Evolutionary conservation across 805 yeast genomes (phyloP).

Genomic region (Wickerhamia fluorescens): DNA sequence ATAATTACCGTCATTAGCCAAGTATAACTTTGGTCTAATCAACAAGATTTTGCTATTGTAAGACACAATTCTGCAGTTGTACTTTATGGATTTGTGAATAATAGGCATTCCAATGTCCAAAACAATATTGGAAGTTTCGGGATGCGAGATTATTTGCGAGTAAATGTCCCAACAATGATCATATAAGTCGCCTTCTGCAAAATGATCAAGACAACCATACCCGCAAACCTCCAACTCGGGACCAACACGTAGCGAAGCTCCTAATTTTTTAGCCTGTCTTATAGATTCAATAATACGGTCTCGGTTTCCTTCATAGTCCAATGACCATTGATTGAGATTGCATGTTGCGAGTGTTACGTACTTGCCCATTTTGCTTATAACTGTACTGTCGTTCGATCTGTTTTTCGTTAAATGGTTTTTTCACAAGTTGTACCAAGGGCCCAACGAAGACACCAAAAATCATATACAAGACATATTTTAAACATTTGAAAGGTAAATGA

Average conservation of each 20-base stretch:
- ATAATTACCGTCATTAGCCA: slow-evolving; percentile 97
- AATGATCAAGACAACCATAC: slow-evolving; percentile 92
- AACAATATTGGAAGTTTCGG: slow-evolving; percentile 68
- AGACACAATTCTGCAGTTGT: slow-evolving; percentile 85
- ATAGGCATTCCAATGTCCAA: slow-evolving; percentile 95
- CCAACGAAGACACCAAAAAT: no score
- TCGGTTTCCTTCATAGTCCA: slow-evolving; percentile 95
- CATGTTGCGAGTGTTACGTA: slow-evolving; percentile 88
- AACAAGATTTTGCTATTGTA: slow-evolving; percentile 71
- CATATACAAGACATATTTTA: no score
- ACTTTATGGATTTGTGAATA: slow-evolving; percentile 77
- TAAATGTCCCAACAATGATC: slow-evolving; percentile 95
- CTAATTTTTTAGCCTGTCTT: slow-evolving; percentile 60
- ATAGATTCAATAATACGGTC: slow-evolving; percentile 86
- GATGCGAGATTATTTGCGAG: slow-evolving; percentile 60
- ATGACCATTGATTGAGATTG: slow-evolving; percentile 96
- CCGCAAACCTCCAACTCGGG: slow-evolving; percentile 96
- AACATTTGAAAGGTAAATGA: no score
- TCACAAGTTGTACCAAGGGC: no score
- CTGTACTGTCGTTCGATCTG: no score
- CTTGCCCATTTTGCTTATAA: slow-evolving; percentile 92
- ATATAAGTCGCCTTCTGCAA: slow-evolving; percentile 80
- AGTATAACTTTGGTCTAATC: slow-evolving; percentile 86
- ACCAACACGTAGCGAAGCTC: slow-evolving; percentile 86
- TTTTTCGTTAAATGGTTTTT: no score